Evolutionary conservation across 176 grass and related monocot genomes (phyloP).

Genomic region (Phragmites australis): DNA sequence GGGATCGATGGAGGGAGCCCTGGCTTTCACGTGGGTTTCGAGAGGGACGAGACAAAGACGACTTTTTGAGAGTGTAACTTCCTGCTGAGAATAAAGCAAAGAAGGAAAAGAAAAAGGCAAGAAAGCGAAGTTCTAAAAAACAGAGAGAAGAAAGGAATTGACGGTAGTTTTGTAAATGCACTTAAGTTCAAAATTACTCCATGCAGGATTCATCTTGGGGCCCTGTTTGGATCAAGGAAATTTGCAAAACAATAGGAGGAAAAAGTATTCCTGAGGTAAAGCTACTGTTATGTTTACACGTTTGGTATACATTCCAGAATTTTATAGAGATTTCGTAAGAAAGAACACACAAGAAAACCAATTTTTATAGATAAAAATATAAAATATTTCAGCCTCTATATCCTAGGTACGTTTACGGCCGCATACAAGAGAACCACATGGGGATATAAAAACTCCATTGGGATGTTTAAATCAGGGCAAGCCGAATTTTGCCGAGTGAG

Average conservation of each 20-base stretch:
- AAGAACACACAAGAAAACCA: no score
- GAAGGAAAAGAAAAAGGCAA: neutral
- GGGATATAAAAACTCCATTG: no score
- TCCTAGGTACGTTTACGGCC: no score
- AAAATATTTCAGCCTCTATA: no score
- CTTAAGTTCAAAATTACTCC: neutral
- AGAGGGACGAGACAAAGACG: neutral
- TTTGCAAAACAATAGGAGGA: no score
- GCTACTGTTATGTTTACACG: no score
- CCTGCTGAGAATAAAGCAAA: constrained; percentile 45
- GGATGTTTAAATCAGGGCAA: no score
- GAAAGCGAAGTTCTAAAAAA: neutral
- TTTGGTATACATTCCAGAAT: neutral
- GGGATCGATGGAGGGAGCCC: neutral
- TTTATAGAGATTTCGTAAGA: neutral
- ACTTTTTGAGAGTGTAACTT: constrained; percentile 47
- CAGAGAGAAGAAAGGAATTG: neutral
- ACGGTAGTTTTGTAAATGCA: constrained; percentile 24
- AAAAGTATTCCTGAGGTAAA: no score
- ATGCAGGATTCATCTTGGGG: neutral
- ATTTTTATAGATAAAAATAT: no score
- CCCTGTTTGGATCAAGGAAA: neutral
- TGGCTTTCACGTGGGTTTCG: constrained; percentile 27
- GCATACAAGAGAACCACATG: no score
- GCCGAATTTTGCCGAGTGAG: no score